These are phyloP conservation scores for Bothriochloa decipiens DNA, from an alignment of 176 grass and related monocot species.

Conservation along the genomic window DNA sequence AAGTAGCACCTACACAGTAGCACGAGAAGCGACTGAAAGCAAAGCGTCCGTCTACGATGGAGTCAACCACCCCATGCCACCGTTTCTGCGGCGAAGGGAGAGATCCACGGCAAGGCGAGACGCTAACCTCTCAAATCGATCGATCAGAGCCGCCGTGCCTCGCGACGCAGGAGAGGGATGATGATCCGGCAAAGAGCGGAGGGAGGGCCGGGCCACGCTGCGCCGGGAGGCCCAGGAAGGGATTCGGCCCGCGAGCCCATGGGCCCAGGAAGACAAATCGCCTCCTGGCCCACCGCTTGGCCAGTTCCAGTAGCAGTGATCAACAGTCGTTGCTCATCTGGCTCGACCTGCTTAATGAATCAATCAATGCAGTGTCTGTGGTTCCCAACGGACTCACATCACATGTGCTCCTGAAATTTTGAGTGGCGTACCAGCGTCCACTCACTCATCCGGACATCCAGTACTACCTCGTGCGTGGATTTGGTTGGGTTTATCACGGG, in stretches of 20 bases:
- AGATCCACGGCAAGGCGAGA: too few species aligned
- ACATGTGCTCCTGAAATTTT: conserved; percentile 20
- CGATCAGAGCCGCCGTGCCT: neutral
- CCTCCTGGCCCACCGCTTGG: too few species aligned
- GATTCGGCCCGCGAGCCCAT: conserved; percentile 23
- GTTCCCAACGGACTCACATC: conserved; percentile 37
- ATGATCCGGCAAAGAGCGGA: too few species aligned
- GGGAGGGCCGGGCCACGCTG: neutral
- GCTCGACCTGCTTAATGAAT: neutral
- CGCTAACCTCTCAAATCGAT: neutral
- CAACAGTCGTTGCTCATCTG: neutral
- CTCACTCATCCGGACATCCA: neutral
- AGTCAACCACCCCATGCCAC: too few species aligned
- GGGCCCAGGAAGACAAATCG: neutral
- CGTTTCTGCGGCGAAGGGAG: too few species aligned
- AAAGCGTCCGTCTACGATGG: too few species aligned
- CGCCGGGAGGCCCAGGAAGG: conserved; percentile 19
- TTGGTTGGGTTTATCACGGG: neutral
- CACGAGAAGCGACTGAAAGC: too few species aligned
- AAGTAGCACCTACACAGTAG: too few species aligned
- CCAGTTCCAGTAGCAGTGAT: neutral
- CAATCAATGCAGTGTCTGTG: conserved; percentile 34
- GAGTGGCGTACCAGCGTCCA: neutral
- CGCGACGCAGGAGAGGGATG: neutral
- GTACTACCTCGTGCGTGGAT: neutral